Percentiles rank a stretch among this genome's conserved stretches.
phyloP scores from a whole-genome alignment of 176 grass and related monocot genomes.

The Coix lacrymajobi region DNA sequence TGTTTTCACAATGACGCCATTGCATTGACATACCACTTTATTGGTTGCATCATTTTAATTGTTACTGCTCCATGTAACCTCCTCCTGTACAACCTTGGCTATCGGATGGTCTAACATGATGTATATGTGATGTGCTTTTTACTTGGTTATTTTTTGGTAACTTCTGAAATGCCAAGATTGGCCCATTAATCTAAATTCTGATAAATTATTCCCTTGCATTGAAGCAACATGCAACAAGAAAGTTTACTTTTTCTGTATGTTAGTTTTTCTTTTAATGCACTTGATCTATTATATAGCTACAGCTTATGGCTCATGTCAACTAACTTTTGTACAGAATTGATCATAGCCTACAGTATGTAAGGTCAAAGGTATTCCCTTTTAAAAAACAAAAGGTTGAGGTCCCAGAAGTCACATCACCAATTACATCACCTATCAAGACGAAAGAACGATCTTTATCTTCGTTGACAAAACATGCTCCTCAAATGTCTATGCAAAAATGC shows the following conservation, averaged over 20 bases:
- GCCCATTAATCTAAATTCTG: neutral
- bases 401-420: slow-evolving; percentile 32
- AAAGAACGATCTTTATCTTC: slow-evolving; percentile 80
- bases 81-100: neutral
- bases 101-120: neutral
- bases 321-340: slow-evolving; percentile 48
- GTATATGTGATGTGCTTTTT: neutral
- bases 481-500: slow-evolving; percentile 48
- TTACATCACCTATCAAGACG: slow-evolving; percentile 48
- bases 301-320: slow-evolving; percentile 1
- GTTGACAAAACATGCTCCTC: slow-evolving; percentile 50
- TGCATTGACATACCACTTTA: neutral
- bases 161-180: neutral
- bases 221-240: slow-evolving; percentile 9
- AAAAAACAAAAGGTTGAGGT: slow-evolving; percentile 50
- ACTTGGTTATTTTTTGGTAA: neutral
- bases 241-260: slow-evolving; percentile 1
- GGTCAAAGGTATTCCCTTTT: slow-evolving; percentile 67
- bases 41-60: neutral
- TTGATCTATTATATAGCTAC: neutral
- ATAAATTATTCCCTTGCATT: neutral
- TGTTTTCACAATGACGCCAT: slow-evolving; percentile 9
- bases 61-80: neutral
- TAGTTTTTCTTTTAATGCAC: neutral
- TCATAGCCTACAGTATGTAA: slow-evolving; percentile 64